Conservation (phyloP, 192 early-diverging fungal species). For the Backusella westeae region DNA sequence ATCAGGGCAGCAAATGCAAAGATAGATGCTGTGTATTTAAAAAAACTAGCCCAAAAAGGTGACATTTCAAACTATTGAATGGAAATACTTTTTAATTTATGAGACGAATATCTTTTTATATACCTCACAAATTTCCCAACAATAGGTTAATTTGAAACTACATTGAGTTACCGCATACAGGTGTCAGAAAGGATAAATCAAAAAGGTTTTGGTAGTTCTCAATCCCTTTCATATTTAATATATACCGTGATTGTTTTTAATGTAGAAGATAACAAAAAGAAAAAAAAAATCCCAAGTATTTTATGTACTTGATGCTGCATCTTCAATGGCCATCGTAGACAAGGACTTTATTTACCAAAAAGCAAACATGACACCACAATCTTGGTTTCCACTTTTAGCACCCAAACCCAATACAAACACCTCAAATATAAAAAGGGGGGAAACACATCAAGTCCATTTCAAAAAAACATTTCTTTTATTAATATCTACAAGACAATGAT, state of each 20-base stretch:
- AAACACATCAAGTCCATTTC: too few species aligned
- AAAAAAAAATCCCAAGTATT: too few species aligned
- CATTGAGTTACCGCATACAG: background rate
- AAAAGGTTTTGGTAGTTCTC: background rate
- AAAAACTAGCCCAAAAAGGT: background rate
- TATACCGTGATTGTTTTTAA: too few species aligned
- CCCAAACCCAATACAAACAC: too few species aligned
- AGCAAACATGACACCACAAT: too few species aligned
- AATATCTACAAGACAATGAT: background rate
- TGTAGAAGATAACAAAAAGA: too few species aligned
- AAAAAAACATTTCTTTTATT: background rate
- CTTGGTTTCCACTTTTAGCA: too few species aligned
- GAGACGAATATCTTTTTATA: background rate
- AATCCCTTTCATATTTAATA: background rate
- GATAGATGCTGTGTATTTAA: background rate
- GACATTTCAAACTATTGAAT: background rate
- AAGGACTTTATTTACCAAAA: too few species aligned
- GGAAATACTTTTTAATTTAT: background rate
- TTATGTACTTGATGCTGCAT: too few species aligned
- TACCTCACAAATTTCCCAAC: background rate
- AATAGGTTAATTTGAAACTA: background rate
- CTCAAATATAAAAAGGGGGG: too few species aligned
- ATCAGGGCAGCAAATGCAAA: background rate
- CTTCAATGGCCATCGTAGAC: too few species aligned
- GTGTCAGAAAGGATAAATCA: background rate